Evolutionary conservation across 257 asterid species (phyloP), one percentile per base, ranked within the genome.

Genomic region (Cruciata laevipes): DNA sequence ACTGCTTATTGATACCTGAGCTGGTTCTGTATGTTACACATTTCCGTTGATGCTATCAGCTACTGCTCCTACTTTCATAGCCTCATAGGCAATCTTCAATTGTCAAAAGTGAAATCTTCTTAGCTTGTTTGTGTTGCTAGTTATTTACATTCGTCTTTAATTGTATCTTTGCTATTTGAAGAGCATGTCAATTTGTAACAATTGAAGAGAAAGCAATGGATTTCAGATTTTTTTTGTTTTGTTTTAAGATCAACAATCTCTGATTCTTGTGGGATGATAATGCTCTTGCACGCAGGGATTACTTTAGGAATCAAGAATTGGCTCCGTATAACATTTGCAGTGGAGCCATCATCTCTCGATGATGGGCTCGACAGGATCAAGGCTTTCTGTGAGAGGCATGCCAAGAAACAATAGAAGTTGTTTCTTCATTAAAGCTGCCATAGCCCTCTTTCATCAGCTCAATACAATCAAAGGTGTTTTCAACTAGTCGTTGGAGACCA

Each of bases 301-400:
- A 83, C 84, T 55, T 83, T 91, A 23, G 96, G 98, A 52, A 76
- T 83, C 66, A 85, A 87, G 85, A 82, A 91, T 74, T 91, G 95
- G 95, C 76, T 91, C 16, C 85, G 98, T 8, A 30, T 91, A 59
- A 77, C 96, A 40, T 91, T 83, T 37, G 92, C 93, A 7, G 62
- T 82, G 6, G 98, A 91, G 75, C 84, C 87, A 69, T 81, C 90
- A 68, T 80, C 79, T 38, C 87, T 91, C 40, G 76, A 77, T 49
- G 95, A 89, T 42, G 95, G 89, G 24, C 69, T 91, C 24, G 66
- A 47, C 61, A 77, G 96, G 74, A 71, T 91, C 21, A 84, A 84
- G 69, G 80, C 85, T n/a, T 91, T 91, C 81, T 77, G 53, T 72
- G 69, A 75, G 63, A 85, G 91, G 67, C 84, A 91, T 17, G 78